phyloP scores from a whole-genome alignment of 495 filamentous ascomycete species.

The Penicillium cataractarum region DNA sequence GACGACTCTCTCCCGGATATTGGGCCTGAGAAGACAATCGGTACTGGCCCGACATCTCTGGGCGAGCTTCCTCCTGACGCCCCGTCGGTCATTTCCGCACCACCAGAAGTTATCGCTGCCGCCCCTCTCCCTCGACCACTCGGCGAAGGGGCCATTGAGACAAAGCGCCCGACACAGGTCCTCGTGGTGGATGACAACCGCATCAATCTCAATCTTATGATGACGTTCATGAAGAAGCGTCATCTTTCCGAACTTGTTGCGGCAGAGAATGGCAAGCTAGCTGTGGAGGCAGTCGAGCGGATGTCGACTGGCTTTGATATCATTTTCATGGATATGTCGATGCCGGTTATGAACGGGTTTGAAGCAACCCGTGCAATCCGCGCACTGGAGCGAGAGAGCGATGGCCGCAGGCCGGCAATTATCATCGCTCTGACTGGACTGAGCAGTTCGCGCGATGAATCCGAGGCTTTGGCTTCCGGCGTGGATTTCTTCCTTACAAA shows the following conservation, averaged over 20 bases:
- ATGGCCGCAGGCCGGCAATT: conserved; percentile 43
- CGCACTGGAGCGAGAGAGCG: conserved; percentile 56
- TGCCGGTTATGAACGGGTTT: conserved; percentile 80
- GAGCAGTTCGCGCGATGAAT: conserved; percentile 62
- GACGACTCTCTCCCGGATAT: not conserved
- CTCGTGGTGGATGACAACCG: conserved; percentile 76
- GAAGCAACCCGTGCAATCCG: conserved; percentile 71
- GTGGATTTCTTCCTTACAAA: conserved; percentile 77
- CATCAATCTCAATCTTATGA: conserved; percentile 73
- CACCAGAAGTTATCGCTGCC: conserved; percentile 15
- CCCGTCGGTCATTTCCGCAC: conserved; percentile 14
- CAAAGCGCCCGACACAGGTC: conserved; percentile 36
- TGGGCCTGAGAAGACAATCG: not conserved
- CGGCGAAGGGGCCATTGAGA: not conserved
- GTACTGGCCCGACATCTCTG: not conserved
- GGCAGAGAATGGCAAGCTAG: conserved; percentile 57
- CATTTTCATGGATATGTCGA: conserved; percentile 71
- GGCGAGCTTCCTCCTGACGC: not conserved
- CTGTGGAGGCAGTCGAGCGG: conserved; percentile 53
- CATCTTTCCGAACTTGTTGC: conserved; percentile 42
- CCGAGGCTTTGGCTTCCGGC: conserved; percentile 67
- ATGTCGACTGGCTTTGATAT: conserved; percentile 52
- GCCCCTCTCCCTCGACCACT: conserved; percentile 18
- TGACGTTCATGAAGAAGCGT: conserved; percentile 61
- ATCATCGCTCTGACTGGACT: conserved; percentile 76